Evolutionary conservation across 176 grass and related monocot genomes (phyloP).

Genomic region (Calamus simplicifolius): DNA sequence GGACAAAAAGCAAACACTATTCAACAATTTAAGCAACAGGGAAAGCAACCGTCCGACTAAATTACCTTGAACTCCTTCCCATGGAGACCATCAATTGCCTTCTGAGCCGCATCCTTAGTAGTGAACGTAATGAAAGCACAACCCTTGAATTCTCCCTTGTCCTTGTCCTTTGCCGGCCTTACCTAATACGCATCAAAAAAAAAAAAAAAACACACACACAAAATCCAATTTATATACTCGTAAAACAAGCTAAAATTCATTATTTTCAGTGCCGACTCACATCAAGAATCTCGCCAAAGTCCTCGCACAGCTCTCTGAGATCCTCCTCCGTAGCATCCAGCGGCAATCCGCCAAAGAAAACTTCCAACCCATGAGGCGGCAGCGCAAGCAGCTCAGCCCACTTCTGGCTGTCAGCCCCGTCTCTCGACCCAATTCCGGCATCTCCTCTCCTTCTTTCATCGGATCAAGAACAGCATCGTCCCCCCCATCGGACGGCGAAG

Average conservation of each 20-base stretch:
- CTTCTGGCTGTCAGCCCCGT: constrained; percentile 70
- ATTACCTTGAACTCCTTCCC: constrained; percentile 92
- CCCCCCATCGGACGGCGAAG: constrained; percentile 4
- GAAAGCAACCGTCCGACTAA: not conserved
- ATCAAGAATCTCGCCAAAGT: constrained; percentile 71
- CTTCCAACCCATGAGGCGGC: constrained; percentile 78
- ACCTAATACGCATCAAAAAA: constrained; percentile 40
- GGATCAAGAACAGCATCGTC: constrained; percentile 16
- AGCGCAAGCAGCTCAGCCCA: constrained; percentile 66
- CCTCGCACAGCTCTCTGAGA: constrained; percentile 63
- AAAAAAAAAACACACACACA: not conserved
- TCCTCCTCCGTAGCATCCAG: constrained; percentile 62
- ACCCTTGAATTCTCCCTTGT: constrained; percentile 84
- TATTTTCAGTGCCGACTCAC: constrained; percentile 19
- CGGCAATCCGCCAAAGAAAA: constrained; percentile 82
- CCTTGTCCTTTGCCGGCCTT: constrained; percentile 85
- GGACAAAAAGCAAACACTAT: constrained; percentile 9
- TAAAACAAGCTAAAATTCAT: not conserved
- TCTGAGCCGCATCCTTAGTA: constrained; percentile 46
- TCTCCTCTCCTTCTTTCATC: constrained; percentile 23
- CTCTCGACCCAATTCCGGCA: constrained; percentile 19
- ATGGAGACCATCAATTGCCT: constrained; percentile 62
- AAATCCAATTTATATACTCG: constrained; percentile 1
- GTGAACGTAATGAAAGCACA: constrained; percentile 80
- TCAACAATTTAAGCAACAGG: not conserved